Percentiles rank a stretch among this genome's conserved stretches.
These are phyloP conservation scores for Chytriomyces confervae DNA, from an alignment of 192 early-diverging fungal species.

Conservation along the genomic window DNA sequence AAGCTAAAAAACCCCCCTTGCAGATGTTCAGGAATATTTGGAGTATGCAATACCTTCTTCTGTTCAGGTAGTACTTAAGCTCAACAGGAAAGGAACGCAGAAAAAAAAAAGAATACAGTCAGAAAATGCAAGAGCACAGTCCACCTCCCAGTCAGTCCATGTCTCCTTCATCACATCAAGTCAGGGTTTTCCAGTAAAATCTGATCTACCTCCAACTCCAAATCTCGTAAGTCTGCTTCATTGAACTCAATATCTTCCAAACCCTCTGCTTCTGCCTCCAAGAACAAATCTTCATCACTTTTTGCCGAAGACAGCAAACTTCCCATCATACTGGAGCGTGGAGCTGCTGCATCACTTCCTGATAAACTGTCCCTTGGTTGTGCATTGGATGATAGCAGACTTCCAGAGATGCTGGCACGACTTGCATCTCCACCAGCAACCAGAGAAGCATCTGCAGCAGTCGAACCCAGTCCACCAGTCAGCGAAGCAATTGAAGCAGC, in stretches of 20 bases:
- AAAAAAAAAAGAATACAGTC: too few relatives aligned
- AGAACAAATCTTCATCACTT: conserved; percentile 32
- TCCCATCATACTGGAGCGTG: background rate
- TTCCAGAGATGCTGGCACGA: background rate
- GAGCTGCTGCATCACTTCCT: background rate
- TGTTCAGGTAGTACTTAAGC: too few relatives aligned
- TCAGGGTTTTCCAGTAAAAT: background rate
- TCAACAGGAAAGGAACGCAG: too few relatives aligned
- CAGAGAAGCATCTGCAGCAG: too few relatives aligned
- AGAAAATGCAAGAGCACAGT: too few relatives aligned
- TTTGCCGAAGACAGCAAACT: background rate
- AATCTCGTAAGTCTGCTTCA: conserved; percentile 5
- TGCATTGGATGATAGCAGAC: background rate
- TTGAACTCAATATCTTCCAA: conserved; percentile 25
- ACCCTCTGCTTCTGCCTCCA: conserved; percentile 28
- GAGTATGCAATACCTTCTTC: too few relatives aligned
- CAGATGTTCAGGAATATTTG: too few relatives aligned
- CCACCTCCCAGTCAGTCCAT: too few relatives aligned
- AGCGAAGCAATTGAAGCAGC: background rate
- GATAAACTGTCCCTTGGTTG: background rate
- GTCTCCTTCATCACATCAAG: background rate
- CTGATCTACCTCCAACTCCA: conserved; percentile 22
- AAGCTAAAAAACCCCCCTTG: too few relatives aligned
- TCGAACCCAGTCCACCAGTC: background rate
- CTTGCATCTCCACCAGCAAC: too few relatives aligned